Conservation (phyloP, 768 basidiomycete genomes). For the Pulveroboletus sp. region DNA sequence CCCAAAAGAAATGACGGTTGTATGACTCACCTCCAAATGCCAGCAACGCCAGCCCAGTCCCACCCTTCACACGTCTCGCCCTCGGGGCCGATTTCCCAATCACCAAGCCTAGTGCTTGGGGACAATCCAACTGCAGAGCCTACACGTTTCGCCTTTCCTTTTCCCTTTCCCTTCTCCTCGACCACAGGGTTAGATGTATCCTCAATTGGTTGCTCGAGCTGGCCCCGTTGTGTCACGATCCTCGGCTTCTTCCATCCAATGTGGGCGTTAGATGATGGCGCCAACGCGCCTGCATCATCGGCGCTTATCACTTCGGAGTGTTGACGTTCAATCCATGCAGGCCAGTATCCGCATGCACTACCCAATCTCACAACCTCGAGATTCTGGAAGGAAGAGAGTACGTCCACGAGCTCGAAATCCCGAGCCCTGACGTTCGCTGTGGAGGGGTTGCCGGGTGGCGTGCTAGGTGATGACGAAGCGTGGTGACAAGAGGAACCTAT, state of each 20-base stretch:
- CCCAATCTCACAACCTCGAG: constrained; percentile 41
- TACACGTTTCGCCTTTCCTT: constrained; percentile 11
- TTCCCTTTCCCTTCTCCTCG: constrained; percentile 17
- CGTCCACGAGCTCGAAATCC: constrained; percentile 13
- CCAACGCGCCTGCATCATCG: background rate
- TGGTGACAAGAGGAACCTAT: background rate
- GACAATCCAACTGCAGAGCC: background rate
- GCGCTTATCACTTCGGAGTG: background rate
- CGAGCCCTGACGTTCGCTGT: background rate
- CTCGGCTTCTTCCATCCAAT: constrained; percentile 6
- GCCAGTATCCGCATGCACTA: constrained; percentile 42
- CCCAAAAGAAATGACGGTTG: too few relatives aligned
- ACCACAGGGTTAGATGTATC: background rate
- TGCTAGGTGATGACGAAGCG: background rate
- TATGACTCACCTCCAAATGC: constrained; percentile 48
- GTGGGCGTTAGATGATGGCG: background rate
- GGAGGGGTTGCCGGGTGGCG: background rate
- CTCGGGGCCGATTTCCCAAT: constrained; percentile 22
- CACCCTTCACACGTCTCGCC: constrained; percentile 39
- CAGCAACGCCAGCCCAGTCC: constrained; percentile 60
- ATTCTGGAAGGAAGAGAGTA: constrained; percentile 29
- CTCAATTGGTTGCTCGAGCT: constrained; percentile 9
- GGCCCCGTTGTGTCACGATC: constrained; percentile 9
- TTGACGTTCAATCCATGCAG: constrained; percentile 17
- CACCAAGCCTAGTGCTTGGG: background rate